Percentiles rank a stretch among this genome's conserved stretches.
Evolutionary conservation across 805 yeast species (phyloP).

Genomic region (Wickerhamomyces chambardii): DNA sequence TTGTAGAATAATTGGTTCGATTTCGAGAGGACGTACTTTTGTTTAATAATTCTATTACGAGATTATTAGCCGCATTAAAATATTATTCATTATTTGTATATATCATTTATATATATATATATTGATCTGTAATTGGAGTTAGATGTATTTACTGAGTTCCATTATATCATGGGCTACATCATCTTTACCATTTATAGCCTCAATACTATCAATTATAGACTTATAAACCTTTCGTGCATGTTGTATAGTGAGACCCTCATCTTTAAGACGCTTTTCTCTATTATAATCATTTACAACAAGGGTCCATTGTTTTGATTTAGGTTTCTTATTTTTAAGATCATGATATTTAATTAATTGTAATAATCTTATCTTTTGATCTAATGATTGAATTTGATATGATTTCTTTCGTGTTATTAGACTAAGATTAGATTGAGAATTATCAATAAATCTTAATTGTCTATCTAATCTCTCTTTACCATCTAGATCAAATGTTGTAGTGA

Average conservation of each 20-base stretch:
- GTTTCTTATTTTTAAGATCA: background rate
- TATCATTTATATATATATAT: too few species aligned
- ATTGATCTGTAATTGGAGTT: too few species aligned
- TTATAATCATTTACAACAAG: conserved; percentile 1
- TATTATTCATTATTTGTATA: too few species aligned
- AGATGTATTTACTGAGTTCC: too few species aligned
- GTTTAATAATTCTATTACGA: too few species aligned
- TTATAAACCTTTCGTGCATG: conserved; percentile 1
- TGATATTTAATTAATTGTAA: background rate
- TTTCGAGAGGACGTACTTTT: too few species aligned
- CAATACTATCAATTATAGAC: too few species aligned
- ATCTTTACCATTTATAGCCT: too few species aligned
- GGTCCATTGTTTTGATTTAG: conserved; percentile 1
- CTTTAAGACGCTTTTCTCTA: background rate
- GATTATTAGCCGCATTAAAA: too few species aligned
- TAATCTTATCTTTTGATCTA: background rate
- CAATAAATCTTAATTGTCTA: background rate
- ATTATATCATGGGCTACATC: too few species aligned
- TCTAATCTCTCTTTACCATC: background rate
- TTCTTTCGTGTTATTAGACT: background rate
- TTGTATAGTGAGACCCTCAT: conserved; percentile 1
- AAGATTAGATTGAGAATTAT: background rate
- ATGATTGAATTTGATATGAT: conserved; percentile 1
- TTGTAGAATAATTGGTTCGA: too few species aligned
- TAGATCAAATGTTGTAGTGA: conserved; percentile 1